Conservation (phyloP, 805 yeast genomes). For the Torulaspora delbrueckii region DNA sequence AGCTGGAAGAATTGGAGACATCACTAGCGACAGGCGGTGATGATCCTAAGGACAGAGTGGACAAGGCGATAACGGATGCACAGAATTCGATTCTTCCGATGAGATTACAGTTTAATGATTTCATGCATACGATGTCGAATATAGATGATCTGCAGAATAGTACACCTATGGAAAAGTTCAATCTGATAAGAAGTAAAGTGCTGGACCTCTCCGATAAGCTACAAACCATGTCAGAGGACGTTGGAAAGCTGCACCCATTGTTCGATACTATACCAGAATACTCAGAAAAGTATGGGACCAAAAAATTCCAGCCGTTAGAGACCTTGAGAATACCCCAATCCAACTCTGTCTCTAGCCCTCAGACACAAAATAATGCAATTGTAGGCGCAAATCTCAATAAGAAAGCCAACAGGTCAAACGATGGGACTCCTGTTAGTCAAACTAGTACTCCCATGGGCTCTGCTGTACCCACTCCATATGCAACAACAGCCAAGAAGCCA, state of each 20-base stretch:
- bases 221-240: slow-evolving; percentile 24
- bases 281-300: slow-evolving; percentile 16
- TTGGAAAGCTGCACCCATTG: slow-evolving; percentile 23
- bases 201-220: slow-evolving; percentile 21
- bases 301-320: slow-evolving; percentile 27
- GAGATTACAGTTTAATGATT: slow-evolving; percentile 27
- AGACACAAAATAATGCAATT: neutral
- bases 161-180: slow-evolving; percentile 22
- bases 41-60: slow-evolving; percentile 12
- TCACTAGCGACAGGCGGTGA: slow-evolving; percentile 13
- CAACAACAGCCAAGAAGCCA: slow-evolving; percentile 25
- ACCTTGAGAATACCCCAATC: slow-evolving; percentile 12
- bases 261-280: slow-evolving; percentile 27
- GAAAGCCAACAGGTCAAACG: slow-evolving; percentile 15
- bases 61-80: slow-evolving; percentile 8
- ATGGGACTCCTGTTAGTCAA: slow-evolving; percentile 18
- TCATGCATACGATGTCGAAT: slow-evolving; percentile 24
- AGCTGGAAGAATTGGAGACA: slow-evolving; percentile 20
- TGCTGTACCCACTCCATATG: slow-evolving; percentile 7
- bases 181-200: slow-evolving; percentile 18
- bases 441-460: slow-evolving; percentile 17
- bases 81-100: slow-evolving; percentile 20
- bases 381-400: slow-evolving; percentile 1
- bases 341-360: slow-evolving; percentile 5
- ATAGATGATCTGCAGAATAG: slow-evolving; percentile 12